Conservation (phyloP, 441 rosid genomes). For the Populus tomentosa region DNA sequence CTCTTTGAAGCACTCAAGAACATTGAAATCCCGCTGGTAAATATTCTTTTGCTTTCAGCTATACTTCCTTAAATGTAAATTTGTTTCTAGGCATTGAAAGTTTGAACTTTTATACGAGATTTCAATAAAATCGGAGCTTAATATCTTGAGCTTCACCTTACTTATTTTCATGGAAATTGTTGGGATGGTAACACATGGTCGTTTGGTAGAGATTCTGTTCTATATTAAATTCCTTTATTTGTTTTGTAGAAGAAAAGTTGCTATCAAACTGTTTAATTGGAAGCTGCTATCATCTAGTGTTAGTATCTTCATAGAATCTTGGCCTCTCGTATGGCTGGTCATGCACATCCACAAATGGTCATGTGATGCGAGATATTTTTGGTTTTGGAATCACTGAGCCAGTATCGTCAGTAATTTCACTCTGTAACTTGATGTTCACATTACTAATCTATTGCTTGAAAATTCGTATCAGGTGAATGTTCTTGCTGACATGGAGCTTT, state of each 20-base stretch:
- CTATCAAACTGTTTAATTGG: neutral
- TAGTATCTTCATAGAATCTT: neutral
- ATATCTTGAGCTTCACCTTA: neutral
- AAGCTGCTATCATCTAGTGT: neutral
- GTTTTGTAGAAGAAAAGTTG: neutral
- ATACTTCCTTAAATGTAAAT: neutral
- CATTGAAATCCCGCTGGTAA: constrained; percentile 93
- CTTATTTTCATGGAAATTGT: neutral
- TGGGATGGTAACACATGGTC: neutral
- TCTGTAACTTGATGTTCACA: neutral
- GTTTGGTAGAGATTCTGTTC: neutral
- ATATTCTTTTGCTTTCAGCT: constrained; percentile 15
- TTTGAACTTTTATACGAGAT: too few relatives aligned
- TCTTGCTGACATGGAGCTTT: constrained; percentile 95
- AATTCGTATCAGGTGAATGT: constrained; percentile 64
- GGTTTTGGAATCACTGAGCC: constrained; percentile 7
- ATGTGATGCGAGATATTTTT: neutral
- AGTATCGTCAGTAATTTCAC: neutral
- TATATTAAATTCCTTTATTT: neutral
- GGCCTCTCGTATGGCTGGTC: neutral
- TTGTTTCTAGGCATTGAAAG: constrained; percentile 2
- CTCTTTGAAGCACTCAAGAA: constrained; percentile 57
- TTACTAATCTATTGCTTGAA: constrained; percentile 15
- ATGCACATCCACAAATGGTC: neutral
- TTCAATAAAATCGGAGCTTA: neutral